A percentile compares a stretch with the other conserved stretches of the same genome.
phyloP scores from a whole-genome alignment of 2,329 filamentous ascomycete species.

The Fusarium scirpi region DNA sequence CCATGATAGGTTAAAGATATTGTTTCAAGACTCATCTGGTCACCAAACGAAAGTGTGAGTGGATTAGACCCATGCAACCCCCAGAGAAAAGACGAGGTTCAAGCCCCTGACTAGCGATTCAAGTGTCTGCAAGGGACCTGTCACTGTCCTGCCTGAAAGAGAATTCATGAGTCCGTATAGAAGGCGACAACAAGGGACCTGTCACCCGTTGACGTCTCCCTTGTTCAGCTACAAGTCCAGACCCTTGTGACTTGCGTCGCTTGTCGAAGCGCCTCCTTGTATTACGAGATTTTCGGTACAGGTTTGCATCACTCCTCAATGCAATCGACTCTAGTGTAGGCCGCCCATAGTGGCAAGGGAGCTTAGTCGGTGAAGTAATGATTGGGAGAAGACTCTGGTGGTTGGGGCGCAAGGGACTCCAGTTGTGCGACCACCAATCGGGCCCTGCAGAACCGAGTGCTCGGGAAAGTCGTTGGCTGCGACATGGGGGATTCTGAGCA shows the following conservation, averaged over 20 bases:
- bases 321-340: conserved; percentile 44
- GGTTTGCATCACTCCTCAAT: conserved; percentile 25
- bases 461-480: conserved; percentile 39
- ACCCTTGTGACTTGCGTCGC: conserved; percentile 10
- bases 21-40: conserved; percentile 48
- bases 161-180: conserved; percentile 5
- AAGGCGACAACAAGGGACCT: conserved; percentile 6
- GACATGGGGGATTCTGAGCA: conserved; percentile 36
- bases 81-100: conserved; percentile 36
- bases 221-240: conserved; percentile 36
- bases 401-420: conserved; percentile 32
- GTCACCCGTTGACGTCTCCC: conserved; percentile 15
- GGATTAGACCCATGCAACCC: conserved; percentile 37
- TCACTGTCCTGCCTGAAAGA: conserved; percentile 11
- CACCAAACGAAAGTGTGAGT: conserved; percentile 44
- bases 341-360: conserved; percentile 43
- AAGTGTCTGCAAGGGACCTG: conserved; percentile 29
- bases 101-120: conserved; percentile 45
- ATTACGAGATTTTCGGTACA: conserved; percentile 24
- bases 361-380: conserved; percentile 39
- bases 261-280: conserved; percentile 22
- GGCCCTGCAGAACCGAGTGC: conserved; percentile 42
- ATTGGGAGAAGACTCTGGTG: conserved; percentile 25
- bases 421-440: conserved; percentile 47
- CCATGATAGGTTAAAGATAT: conserved; percentile 50